Evolutionary conservation across 73 alveolate species (phyloP), one percentile per base, ranked within the genome.

Genomic region (Tetrahymena malaccensis): DNA sequence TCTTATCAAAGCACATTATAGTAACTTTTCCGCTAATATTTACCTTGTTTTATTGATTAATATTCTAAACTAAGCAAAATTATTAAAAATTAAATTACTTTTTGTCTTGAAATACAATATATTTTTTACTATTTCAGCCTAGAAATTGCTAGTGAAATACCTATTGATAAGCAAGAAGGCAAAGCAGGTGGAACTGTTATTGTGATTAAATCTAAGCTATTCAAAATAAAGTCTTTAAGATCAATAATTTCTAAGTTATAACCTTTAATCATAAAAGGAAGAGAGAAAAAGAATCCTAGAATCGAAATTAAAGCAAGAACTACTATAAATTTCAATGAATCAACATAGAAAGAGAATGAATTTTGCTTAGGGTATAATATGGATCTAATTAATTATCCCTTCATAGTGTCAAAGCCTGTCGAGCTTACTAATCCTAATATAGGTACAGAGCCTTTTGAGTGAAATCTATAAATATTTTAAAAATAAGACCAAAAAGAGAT

Each of bases 131-230:
- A 94, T 94, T 96, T 97, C 21, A 98, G 95, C 85, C 99, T 97
- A 1, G 93, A 19, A 4, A 98, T 83, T 22, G 99, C 98, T 57
- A 96, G 96, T n/a, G 98, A 97, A 34, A 96, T 96, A 34, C 99
- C 99, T 34, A 97, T 96, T 11, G 99, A 97, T 95, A 98, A 93
- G 84, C 99, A 98, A 27, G 99, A 98, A 43, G 99, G 99, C 0
- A 98, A 96, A 27, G 99, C 98, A 35, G 99, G 99, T 1, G 99
- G 99, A n/a, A 98, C 99, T 10, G 99, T 98, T 15, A 98, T 97
- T 8, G 99, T 98, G 0, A 98, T 57, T 85, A 98, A 96, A 96
- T 98, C 99, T n/a, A 98, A 93, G 85, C 98, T 94, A 93, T 97
- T 96, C 94, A 95, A 96, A 31, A 98, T 34, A 34, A 98, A 94